Evolutionary conservation across 441 rosid species (phyloP), one percentile per base, ranked within the genome.

Genomic region (Aleurites moluccanus): DNA sequence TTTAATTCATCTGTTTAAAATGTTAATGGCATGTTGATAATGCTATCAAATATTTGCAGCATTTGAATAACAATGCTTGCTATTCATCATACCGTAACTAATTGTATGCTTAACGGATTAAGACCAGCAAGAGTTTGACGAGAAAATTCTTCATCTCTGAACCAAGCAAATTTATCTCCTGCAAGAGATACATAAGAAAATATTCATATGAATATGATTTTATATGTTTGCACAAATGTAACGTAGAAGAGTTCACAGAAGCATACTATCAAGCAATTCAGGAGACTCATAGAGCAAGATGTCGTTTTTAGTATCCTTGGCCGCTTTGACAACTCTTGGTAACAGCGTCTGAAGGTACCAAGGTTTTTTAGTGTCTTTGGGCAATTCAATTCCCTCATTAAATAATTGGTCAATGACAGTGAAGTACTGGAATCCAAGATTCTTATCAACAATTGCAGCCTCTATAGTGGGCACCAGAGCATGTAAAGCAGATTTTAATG

Each of bases 81-180:
- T 27, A 1, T 2, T 42, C 10, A 47, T 16, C 67, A 70, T 87
- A 90, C 96, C 79, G 78, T 74, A 28, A 92, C 79, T 52, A 88
- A 80, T 65, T 85, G 83, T 60, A 92, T 78, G 77, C 81, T 42
- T 6, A 30, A 82, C 10, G 97, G 97, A 21, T 92, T 92, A 45
- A 89, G 85, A 45, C 96, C 97, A 3, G 94, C 90, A 61, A 92
- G 91, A 21, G 92, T 89, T 79, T 92, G 91, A 9, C 95, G 87
- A 55, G 85, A 84, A 23, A 89, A 92, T 72, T 92, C 93, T 42
- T 90, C 92, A 25, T 92, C 94, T 47, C 86, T 76, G 25, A 88
- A 73, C 96, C 97, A 90, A 78, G 88, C 80, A 74, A 88, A 88
- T 71, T 71, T 81, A 65, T 90, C 94, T 78, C 88, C 96, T 92